phyloP scores from a whole-genome alignment of 495 filamentous ascomycete species.

The Aspergillus panamensis region DNA sequence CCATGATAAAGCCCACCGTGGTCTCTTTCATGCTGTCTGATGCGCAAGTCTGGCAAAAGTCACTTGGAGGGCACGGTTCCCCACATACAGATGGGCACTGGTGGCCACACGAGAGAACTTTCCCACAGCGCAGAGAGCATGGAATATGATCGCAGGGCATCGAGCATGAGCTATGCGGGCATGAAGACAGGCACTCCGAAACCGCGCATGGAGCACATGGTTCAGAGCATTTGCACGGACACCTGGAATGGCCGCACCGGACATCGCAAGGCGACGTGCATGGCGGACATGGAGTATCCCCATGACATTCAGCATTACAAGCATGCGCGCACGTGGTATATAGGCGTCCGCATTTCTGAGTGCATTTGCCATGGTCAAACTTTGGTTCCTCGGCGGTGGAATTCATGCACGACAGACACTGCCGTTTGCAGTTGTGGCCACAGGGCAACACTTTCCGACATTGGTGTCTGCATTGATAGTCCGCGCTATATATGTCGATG shows the following conservation, averaged over 20 bases:
- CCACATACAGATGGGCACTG: conserved; percentile 66
- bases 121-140: conserved; percentile 61
- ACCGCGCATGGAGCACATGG: conserved; percentile 65
- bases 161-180: conserved; percentile 55
- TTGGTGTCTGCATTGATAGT: conserved; percentile 41
- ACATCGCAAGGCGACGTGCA: conserved; percentile 58
- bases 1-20: conserved; percentile 53
- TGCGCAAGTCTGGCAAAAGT: conserved; percentile 58
- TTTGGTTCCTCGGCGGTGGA: neutral
- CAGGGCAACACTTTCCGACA: conserved; percentile 52
- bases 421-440: conserved; percentile 56
- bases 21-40: conserved; percentile 40
- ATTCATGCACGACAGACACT: conserved; percentile 49
- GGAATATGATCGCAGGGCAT: conserved; percentile 66
- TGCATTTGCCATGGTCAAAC: conserved; percentile 50
- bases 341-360: conserved; percentile 48
- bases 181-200: conserved; percentile 54
- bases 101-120: conserved; percentile 59
- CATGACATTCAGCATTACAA: conserved; percentile 56
- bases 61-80: conserved; percentile 57
- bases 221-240: conserved; percentile 55
- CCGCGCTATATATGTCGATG: conserved; percentile 30
- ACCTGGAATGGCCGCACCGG: conserved; percentile 60
- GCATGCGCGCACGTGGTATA: conserved; percentile 57
- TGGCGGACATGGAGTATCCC: conserved; percentile 45